These are phyloP conservation scores for Fraxinus sp. DNA, from an alignment of 305 asterid genomes.

Conservation along the genomic window DNA sequence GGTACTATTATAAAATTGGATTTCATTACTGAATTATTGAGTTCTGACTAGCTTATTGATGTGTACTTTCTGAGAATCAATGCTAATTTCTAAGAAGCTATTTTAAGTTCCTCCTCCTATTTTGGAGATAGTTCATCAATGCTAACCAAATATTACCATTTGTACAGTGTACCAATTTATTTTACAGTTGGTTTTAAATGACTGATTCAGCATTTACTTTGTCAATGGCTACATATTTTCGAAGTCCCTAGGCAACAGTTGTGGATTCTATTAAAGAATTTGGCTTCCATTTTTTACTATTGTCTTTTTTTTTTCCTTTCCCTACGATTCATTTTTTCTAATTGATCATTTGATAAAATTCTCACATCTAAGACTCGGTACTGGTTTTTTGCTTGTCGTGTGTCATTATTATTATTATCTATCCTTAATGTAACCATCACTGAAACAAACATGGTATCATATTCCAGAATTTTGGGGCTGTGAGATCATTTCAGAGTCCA, in stretches of 20 bases:
- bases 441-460: not conserved
- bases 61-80: not conserved
- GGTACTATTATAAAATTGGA: slow-evolving; percentile 42
- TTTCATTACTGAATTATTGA: slow-evolving; percentile 12
- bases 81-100: slow-evolving; percentile 8
- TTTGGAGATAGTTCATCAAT: slow-evolving; percentile 4
- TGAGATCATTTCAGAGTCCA: not conserved
- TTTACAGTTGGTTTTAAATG: slow-evolving; percentile 17
- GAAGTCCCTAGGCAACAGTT: not conserved
- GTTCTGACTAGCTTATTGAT: not conserved
- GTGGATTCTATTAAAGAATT: not conserved
- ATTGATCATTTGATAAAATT: not conserved
- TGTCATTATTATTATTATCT: not conserved
- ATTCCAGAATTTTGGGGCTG: not conserved
- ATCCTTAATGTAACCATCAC: not conserved
- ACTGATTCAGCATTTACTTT: not conserved
- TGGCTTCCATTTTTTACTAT: not conserved
- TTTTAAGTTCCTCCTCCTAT: slow-evolving; percentile 15
- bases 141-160: slow-evolving; percentile 6
- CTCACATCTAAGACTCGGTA: not conserved
- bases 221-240: not conserved
- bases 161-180: not conserved
- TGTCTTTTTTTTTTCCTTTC: not conserved
- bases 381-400: not conserved
- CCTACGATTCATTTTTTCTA: not conserved